Percentiles rank a stretch among this genome's conserved stretches.
Evolutionary conservation across 2,329 filamentous ascomycete genomes (phyloP).

Genomic region (Sordariomycetes sp.): DNA sequence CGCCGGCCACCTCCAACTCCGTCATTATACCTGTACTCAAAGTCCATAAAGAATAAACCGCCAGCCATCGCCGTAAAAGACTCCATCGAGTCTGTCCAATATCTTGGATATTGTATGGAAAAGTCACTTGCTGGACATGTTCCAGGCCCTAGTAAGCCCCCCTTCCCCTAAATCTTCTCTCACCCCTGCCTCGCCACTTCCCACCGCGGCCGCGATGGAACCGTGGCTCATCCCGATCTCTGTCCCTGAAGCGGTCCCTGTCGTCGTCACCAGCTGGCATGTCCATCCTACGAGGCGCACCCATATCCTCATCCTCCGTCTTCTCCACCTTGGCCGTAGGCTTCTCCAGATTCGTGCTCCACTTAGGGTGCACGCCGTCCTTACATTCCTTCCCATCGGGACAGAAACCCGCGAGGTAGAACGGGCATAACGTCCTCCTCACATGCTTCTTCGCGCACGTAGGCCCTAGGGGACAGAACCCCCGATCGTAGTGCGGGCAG

Average conservation of each 20-base stretch:
- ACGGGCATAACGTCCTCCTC: conserved; percentile 65
- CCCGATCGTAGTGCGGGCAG: conserved; percentile 85
- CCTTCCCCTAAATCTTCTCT: conserved; percentile 14
- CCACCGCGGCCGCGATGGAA: conserved; percentile 18
- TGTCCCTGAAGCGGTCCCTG: conserved; percentile 19
- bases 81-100: not conserved
- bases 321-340: conserved; percentile 57
- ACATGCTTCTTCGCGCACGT: conserved; percentile 82
- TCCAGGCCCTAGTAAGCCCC: not conserved
- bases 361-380: conserved; percentile 71
- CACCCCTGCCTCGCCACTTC: conserved; percentile 19
- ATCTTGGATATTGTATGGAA: not conserved
- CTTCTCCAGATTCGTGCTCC: conserved; percentile 64
- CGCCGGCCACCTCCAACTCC: not conserved
- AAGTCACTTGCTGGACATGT: not conserved
- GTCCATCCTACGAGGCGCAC: conserved; percentile 16
- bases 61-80: not conserved
- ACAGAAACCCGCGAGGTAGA: conserved; percentile 89
- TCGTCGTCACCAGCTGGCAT: conserved; percentile 18
- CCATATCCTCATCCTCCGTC: conserved; percentile 37
- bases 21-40: not conserved
- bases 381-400: conserved; percentile 67
- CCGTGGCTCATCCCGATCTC: conserved; percentile 11
- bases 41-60: not conserved
- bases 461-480: conserved; percentile 87